phyloP scores from a whole-genome alignment of 768 basidiomycete genomes.

The Phaffia australis region DNA sequence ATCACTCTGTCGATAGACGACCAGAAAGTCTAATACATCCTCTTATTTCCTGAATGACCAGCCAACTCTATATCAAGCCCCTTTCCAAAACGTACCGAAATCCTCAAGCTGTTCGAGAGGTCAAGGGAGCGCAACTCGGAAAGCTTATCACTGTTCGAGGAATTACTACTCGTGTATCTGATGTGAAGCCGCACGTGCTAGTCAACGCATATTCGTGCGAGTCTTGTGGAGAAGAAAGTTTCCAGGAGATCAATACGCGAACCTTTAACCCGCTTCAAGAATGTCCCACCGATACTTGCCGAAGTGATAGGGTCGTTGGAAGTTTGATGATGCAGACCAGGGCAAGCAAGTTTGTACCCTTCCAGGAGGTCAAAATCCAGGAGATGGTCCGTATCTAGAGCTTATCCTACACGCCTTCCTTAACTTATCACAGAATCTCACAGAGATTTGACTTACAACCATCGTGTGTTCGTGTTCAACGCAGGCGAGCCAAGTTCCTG shows the following conservation, averaged over 20 bases:
- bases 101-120: slow-evolving; percentile 75
- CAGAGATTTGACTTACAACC: too few relatives aligned
- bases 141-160: slow-evolving; percentile 90
- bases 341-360: slow-evolving; percentile 90
- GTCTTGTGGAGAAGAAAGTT: slow-evolving; percentile 93
- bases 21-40: not conserved
- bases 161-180: slow-evolving; percentile 95
- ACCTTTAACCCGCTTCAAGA: slow-evolving; percentile 79
- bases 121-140: slow-evolving; percentile 76
- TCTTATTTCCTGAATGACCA: slow-evolving; percentile 34
- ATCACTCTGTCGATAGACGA: not conserved
- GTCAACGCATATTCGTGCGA: slow-evolving; percentile 99
- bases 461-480: not conserved
- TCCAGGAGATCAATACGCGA: slow-evolving; percentile 89
- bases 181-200: slow-evolving; percentile 92
- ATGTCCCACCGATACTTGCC: slow-evolving; percentile 78
- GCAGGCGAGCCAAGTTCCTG: slow-evolving; percentile 96
- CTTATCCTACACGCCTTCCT: not conserved
- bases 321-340: slow-evolving; percentile 96
- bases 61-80: slow-evolving; percentile 89
- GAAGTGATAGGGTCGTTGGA: slow-evolving; percentile 73
- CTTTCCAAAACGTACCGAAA: slow-evolving; percentile 42
- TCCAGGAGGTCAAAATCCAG: slow-evolving; percentile 97
- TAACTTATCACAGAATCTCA: not conserved
- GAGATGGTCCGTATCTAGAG: slow-evolving; percentile 64